Evolutionary conservation across 2,329 filamentous ascomycete genomes (phyloP).

Genomic region (Hymenotorrendiella dingleyae): DNA sequence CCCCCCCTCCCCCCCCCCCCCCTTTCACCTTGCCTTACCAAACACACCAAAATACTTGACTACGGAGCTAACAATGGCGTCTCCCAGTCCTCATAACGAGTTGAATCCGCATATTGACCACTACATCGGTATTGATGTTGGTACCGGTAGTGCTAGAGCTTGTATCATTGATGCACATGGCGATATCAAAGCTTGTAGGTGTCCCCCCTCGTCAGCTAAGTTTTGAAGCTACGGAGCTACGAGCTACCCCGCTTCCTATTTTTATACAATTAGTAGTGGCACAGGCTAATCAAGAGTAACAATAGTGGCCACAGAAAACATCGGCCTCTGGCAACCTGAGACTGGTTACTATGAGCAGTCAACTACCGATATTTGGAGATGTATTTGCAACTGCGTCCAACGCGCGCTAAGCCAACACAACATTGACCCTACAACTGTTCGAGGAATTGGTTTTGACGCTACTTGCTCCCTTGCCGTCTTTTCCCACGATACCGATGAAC

Average conservation of each 20-base stretch:
- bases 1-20: not conserved
- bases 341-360: constrained; percentile 90
- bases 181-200: constrained; percentile 63
- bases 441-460: constrained; percentile 93
- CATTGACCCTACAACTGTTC: constrained; percentile 68
- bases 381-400: constrained; percentile 85
- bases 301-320: constrained; percentile 62
- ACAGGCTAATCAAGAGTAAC: constrained; percentile 4
- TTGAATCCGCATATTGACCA: constrained; percentile 43
- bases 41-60: constrained; percentile 1
- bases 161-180: constrained; percentile 91
- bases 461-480: constrained; percentile 98
- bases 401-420: constrained; percentile 75
- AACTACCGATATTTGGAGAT: constrained; percentile 92
- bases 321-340: constrained; percentile 74
- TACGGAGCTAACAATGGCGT: no score
- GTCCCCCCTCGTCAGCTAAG: not conserved
- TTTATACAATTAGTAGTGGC: not conserved
- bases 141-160: constrained; percentile 89
- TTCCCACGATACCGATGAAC: constrained; percentile 80
- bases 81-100: constrained; percentile 31
- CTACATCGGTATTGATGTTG: constrained; percentile 87
- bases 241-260: constrained; percentile 3
- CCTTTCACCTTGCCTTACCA: no score
- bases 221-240: not conserved